Evolutionary conservation across 2,329 filamentous ascomycete genomes (phyloP), one percentile per base, ranked within the genome.

Genomic region (Penicillium paneum): DNA sequence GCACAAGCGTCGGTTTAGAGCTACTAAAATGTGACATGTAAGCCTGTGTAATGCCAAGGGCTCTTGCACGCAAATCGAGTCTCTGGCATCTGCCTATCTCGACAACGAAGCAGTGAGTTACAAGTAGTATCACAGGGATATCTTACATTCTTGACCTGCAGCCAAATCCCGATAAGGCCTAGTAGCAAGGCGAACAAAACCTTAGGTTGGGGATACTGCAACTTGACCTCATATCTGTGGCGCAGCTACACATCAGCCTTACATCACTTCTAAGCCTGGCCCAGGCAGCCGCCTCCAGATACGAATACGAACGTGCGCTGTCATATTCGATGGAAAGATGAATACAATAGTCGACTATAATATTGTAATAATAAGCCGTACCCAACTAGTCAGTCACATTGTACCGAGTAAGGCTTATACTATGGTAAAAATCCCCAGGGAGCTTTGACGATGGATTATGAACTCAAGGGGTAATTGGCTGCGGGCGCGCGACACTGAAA

Each of bases 401-500:
- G 32, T 44, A 34, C 17, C 8, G 42, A 44, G 28, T 24, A 39
- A 34, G 21, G 21, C 3, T 3, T 24, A 24, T 24, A 24, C 34
- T 31, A 50, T 43, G 17, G 32, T 36, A 34, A n/a, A n/a, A 39
- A 40, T 49, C 21, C 24, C 21, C 10, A 31, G 36, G 26, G 26
- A 56, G 54, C 44, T 56, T 57, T 57, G 52, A 34, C 55, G 47
- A 29, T 34, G 17, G 12, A 17, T n/a, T 44, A 44, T 7, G 26
- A 24, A 11, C 15, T 24, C 29, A n/a, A 24, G 15, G 15, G 21
- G 47, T 55, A 44, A 59, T 60, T 59, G 56, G 56, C 26, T 43
- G 28, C 40, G 43, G 58, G 51, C 39, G 52, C 58, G 50, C 50
- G 50, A 49, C 13, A 43, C 47, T 57, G 58, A 60, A 59, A 60